phyloP scores from a whole-genome alignment of 2,329 filamentous ascomycete species.

The Arthrobotrys musiformis region DNA sequence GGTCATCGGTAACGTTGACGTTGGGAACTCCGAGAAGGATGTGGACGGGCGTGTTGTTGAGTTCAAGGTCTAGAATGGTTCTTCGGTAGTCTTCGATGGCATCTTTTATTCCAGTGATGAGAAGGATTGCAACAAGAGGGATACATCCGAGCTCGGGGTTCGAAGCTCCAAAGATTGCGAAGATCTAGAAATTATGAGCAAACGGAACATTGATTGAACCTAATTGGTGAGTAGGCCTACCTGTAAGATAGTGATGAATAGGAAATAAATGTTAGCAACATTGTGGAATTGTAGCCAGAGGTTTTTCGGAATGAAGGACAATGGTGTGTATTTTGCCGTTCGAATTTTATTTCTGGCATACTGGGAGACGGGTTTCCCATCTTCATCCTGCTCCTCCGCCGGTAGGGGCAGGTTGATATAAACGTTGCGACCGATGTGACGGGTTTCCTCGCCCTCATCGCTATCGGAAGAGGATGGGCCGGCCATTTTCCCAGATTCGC shows the following conservation, averaged over 20 bases:
- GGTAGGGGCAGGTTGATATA: slow-evolving; percentile 91
- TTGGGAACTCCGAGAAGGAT: slow-evolving; percentile 88
- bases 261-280: slow-evolving; percentile 97
- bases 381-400: slow-evolving; percentile 77
- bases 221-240: slow-evolving; percentile 71
- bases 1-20: slow-evolving; percentile 89
- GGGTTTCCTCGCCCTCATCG: slow-evolving; percentile 38
- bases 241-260: slow-evolving; percentile 92
- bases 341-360: slow-evolving; percentile 96
- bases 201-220: not conserved
- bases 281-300: slow-evolving; percentile 98
- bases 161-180: slow-evolving; percentile 90
- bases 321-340: slow-evolving; percentile 94
- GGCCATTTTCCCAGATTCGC: slow-evolving; percentile 47
- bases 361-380: slow-evolving; percentile 75
- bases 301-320: slow-evolving; percentile 97
- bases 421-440: slow-evolving; percentile 68
- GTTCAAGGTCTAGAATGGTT: slow-evolving; percentile 87
- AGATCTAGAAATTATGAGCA: slow-evolving; percentile 73
- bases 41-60: slow-evolving; percentile 97
- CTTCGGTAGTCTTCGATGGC: slow-evolving; percentile 94
- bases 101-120: slow-evolving; percentile 90
- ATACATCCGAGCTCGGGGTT: slow-evolving; percentile 91
- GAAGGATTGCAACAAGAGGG: slow-evolving; percentile 90
- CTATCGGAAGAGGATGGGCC: slow-evolving; percentile 44